phyloP scores from a whole-genome alignment of 768 basidiomycete genomes.

The Mycena rosella region DNA sequence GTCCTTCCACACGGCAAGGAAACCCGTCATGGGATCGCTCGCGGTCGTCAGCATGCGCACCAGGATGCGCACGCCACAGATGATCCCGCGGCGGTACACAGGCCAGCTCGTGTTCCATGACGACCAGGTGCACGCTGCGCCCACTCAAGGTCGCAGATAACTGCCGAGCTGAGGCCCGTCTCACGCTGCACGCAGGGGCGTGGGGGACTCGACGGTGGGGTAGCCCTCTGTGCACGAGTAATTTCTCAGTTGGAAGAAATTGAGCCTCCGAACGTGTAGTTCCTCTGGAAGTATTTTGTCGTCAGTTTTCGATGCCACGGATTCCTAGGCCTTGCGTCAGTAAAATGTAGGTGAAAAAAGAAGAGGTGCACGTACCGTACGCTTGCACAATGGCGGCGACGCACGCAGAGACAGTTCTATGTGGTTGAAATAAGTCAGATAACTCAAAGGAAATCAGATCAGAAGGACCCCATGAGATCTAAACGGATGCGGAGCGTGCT shows the following conservation, averaged over 20 bases:
- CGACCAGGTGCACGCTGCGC: constrained; percentile 7
- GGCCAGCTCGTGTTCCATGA: constrained; percentile 31
- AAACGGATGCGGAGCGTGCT: background rate
- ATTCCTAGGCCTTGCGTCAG: too few relatives aligned
- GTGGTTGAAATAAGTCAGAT: background rate
- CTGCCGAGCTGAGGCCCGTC: constrained; percentile 6
- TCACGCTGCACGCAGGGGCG: constrained; percentile 15
- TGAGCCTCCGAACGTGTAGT: too few relatives aligned
- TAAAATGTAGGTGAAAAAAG: background rate
- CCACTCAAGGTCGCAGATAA: constrained; percentile 18
- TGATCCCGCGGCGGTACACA: constrained; percentile 17
- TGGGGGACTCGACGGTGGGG: background rate
- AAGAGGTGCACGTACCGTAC: background rate
- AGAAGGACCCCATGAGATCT: background rate
- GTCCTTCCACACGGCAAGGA: constrained; percentile 22
- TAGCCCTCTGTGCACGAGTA: too few relatives aligned
- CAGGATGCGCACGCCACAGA: constrained; percentile 23
- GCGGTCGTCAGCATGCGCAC: constrained; percentile 18
- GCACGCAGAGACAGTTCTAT: background rate
- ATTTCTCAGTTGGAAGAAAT: too few relatives aligned
- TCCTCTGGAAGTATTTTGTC: too few relatives aligned
- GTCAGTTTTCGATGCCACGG: too few relatives aligned
- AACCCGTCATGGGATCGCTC: constrained; percentile 1
- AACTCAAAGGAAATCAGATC: background rate
- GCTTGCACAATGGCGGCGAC: constrained; percentile 6